Conservation (phyloP, 129 eudicot species). For the Ambrosia trifida region DNA sequence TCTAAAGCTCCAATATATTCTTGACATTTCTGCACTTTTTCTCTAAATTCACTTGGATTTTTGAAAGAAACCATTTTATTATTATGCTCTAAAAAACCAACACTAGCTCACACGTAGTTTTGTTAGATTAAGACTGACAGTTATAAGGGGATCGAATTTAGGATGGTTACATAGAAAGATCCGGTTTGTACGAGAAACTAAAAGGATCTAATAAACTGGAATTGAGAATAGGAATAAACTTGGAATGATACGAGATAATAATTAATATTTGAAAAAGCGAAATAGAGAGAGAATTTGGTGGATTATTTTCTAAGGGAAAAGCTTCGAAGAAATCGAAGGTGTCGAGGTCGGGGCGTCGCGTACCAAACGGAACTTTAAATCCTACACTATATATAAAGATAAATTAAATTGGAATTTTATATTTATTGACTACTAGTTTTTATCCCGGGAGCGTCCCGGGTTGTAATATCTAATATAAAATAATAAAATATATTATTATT, state of each 20-base stretch:
- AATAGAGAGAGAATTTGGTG: slow-evolving; percentile 23
- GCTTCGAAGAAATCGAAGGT: slow-evolving; percentile 34
- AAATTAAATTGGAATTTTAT: background rate
- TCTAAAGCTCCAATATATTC: slow-evolving; percentile 62
- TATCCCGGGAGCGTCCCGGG: no score
- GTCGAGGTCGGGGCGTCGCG: slow-evolving; percentile 85
- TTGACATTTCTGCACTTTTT: slow-evolving; percentile 49
- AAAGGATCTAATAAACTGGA: slow-evolving; percentile 52
- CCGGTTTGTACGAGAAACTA: slow-evolving; percentile 48
- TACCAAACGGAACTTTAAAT: slow-evolving; percentile 20
- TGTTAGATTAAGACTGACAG: background rate
- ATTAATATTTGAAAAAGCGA: slow-evolving; percentile 9
- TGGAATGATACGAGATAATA: slow-evolving; percentile 36
- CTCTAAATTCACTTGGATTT: slow-evolving; percentile 30
- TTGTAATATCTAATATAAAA: no score
- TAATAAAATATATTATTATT: no score
- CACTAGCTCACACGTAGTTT: background rate
- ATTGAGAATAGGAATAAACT: slow-evolving; percentile 57
- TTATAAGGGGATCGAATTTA: slow-evolving; percentile 22
- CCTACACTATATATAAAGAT: background rate
- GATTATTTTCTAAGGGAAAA: slow-evolving; percentile 13
- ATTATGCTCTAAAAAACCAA: background rate
- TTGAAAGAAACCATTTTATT: slow-evolving; percentile 30
- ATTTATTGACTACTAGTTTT: background rate
- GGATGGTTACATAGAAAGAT: slow-evolving; percentile 44